Conservation (phyloP, 2,329 filamentous ascomycete genomes). For the Aschersonia sp. region DNA sequence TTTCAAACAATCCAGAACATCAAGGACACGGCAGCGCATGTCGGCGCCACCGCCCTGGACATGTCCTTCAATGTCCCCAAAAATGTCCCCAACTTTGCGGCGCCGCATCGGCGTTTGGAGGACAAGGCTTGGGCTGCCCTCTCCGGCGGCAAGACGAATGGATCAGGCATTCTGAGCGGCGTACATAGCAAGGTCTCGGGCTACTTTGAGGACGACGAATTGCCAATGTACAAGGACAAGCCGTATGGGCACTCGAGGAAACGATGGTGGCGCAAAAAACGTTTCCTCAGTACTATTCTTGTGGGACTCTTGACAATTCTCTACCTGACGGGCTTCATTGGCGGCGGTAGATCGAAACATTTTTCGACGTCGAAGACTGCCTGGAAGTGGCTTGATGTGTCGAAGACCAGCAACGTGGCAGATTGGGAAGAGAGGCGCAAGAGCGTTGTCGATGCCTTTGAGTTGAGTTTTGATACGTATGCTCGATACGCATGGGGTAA, state of each 20-base stretch:
- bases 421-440: constrained; percentile 71
- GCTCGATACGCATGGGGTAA: constrained; percentile 87
- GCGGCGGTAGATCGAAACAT: constrained; percentile 14
- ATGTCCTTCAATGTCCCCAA: constrained; percentile 56
- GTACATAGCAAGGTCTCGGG: constrained; percentile 48
- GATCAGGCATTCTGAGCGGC: constrained; percentile 27
- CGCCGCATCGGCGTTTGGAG: constrained; percentile 49
- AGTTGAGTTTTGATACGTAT: constrained; percentile 85
- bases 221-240: constrained; percentile 99
- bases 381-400: constrained; percentile 44
- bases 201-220: constrained; percentile 42
- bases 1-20: constrained; percentile 28
- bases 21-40: constrained; percentile 33
- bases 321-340: constrained; percentile 57
- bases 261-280: constrained; percentile 49
- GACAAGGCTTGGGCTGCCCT: constrained; percentile 49
- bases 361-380: constrained; percentile 16
- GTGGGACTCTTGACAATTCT: constrained; percentile 43
- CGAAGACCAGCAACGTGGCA: constrained; percentile 29
- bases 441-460: constrained; percentile 76
- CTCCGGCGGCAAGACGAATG: constrained; percentile 17
- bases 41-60: constrained; percentile 31
- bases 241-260: constrained; percentile 59
- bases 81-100: constrained; percentile 54
- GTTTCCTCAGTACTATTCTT: constrained; percentile 35